These are phyloP conservation scores for Barnettozyma siamensis DNA, from an alignment of 805 yeast genomes.

Conservation along the genomic window DNA sequence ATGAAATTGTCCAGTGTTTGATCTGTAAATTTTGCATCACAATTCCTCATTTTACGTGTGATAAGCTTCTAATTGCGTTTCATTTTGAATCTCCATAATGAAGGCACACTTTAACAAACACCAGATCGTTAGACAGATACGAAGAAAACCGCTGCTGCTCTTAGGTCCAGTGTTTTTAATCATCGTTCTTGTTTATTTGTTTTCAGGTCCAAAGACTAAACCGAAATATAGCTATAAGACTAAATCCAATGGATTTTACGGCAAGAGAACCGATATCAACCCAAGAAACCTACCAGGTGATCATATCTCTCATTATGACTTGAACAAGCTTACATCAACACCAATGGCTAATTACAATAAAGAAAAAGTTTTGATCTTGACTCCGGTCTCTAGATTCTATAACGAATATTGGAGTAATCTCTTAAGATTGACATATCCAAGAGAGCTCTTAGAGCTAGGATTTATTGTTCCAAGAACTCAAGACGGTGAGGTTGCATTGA, in stretches of 20 bases:
- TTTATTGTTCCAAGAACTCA: conserved; percentile 81
- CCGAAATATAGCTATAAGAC: conserved; percentile 25
- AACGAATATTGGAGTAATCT: conserved; percentile 86
- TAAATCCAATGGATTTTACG: conserved; percentile 26
- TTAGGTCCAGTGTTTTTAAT: conserved; percentile 43
- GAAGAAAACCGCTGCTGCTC: conserved; percentile 50
- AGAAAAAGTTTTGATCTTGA: conserved; percentile 79
- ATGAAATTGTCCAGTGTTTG: no score
- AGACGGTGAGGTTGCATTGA: conserved; percentile 78
- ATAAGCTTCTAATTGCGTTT: no score
- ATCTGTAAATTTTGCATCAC: no score
- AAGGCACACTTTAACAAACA: conserved; percentile 24
- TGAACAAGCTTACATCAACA: conserved; percentile 71
- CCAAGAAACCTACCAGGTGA: conserved; percentile 62
- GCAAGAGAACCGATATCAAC: conserved; percentile 47
- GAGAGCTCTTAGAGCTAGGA: conserved; percentile 79
- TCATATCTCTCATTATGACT: conserved; percentile 77
- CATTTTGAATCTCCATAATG: conserved; percentile 9
- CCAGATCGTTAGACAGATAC: conserved; percentile 44
- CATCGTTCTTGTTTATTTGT: conserved; percentile 35
- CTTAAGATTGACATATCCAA: conserved; percentile 70
- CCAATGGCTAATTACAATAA: conserved; percentile 66
- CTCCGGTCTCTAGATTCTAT: conserved; percentile 87
- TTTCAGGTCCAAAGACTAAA: conserved; percentile 31
- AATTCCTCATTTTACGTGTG: no score